Evolutionary conservation across 805 yeast genomes (phyloP), one percentile per base, ranked within the genome.

Genomic region (Wickerhamomyces alni): DNA sequence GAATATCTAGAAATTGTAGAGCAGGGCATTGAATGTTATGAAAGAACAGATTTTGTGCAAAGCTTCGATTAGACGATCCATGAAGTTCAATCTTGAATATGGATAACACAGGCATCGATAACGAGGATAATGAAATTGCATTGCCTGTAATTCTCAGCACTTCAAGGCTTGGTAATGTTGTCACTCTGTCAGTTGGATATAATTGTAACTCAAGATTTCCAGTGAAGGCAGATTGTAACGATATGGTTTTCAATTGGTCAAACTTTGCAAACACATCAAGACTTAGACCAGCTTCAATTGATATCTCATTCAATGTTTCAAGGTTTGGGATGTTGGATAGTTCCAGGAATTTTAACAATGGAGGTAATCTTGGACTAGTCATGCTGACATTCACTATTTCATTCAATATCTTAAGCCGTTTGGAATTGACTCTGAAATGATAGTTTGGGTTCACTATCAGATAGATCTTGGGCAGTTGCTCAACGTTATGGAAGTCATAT

Each of bases 261-360:
- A 46, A 54, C 12, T 32, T 38, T 17, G 46, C 51, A 43, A 54
- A 54, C 16, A 52, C 36, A 27, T 45, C 34, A 12, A 54, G 30
- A 12, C 41, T 36, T 1, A 39, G 3, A 1, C 57, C 58, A 31
- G 49, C 46, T 28, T 52, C 55, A 15, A 54, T 46, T 1, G 57
- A 50, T 12, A 52, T 39, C 4, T 47, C 53, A 5, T 35, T 37
- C 6, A 54, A 39, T 9, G 36, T 25, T 21, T 18, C 36, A 6
- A 54, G 30, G 17, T 50, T 46, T 5, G 57, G 57, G 8, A 54
- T 5, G 8, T 42, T 28, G 3, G 56, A 51, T 9, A 26, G 12
- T 21, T 51, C 33, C 27, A 54, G 39, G 34, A 54, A 52, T 16
- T 43, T 45, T 19, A 43, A 21, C 21, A 52, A 21, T 3, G 51